Evolutionary conservation across 805 yeast species (phyloP).

Genomic region (Myxozyma monticola): DNA sequence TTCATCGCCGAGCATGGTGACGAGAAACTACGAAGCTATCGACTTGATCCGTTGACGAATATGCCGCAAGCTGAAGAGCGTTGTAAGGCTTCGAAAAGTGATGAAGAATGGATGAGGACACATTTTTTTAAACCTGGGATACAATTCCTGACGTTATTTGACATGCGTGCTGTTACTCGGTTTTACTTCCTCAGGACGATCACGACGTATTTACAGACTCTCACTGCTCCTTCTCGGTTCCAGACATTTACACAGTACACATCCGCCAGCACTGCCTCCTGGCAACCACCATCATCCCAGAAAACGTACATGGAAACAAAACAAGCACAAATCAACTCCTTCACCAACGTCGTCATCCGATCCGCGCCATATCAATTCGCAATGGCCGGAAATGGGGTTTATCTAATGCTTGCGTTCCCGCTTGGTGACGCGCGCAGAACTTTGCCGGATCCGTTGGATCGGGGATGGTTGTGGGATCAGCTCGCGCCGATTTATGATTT

Average conservation of each 20-base stretch:
- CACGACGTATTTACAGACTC: slow-evolving; percentile 4
- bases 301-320: background rate
- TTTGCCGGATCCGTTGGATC: slow-evolving; percentile 3
- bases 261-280: background rate
- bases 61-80: background rate
- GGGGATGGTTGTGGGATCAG: slow-evolving; percentile 16
- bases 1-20: background rate
- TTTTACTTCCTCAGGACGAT: slow-evolving; percentile 6
- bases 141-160: slow-evolving; percentile 8
- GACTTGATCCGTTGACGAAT: background rate
- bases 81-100: background rate
- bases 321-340: background rate
- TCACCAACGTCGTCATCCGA: background rate
- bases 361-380: background rate
- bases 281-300: background rate
- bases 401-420: slow-evolving; percentile 1
- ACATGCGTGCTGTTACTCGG: slow-evolving; percentile 7
- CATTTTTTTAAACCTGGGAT: slow-evolving; percentile 18
- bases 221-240: slow-evolving; percentile 4
- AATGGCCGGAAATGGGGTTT: background rate
- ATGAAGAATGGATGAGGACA: slow-evolving; percentile 1
- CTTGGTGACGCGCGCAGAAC: slow-evolving; percentile 1
- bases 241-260: background rate
- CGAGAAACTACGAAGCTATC: background rate
- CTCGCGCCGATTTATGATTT: background rate